Base-by-base conservation (phyloP, 2,329 filamentous ascomycete species). In the Fusarium sp. region DNA sequence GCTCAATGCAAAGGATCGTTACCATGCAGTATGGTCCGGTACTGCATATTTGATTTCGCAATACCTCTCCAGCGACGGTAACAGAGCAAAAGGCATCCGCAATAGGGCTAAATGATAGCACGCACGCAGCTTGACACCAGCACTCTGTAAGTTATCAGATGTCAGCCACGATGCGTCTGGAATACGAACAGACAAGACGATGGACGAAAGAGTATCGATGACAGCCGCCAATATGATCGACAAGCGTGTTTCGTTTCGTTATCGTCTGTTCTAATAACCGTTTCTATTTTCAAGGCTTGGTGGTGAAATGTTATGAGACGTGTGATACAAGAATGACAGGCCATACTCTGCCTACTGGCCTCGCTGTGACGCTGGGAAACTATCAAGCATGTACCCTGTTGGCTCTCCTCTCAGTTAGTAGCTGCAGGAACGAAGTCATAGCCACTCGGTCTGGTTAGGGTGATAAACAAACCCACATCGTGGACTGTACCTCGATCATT, bases 341-440 rank as follows among this genome's bases (percentile, higher is more conserved):
- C 65, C 51, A 57, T 48, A 61, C 61, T 55, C 58, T 52, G 46
- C 55, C 46, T 55, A 62, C 66, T 72, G 63, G 63, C 69, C 55
- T 62, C 65, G 44, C 46, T 28, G 43, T 48, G 28, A 56, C 65
- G 54, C 42, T 55, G 14, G 46, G 39, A 53, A 51, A 60, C 54
- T 50, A 65, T 52, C 61, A 64, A 66, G 58, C 51, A 57, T 55
- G 49, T 62, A 65, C 58, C 60, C 34, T 58, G 61, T 72, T 65
- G 65, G 65, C 51, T 64, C 63, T 54, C 41, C 44, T 70, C 49
- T 58, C 62, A 50, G 61, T 65, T 58, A 65, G 70, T 66, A 53
- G 51, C 45, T 75, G 73, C 73, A 75, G 73, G 73, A 75, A 75
- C 73, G 52, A 74, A 72, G 71, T 59, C 60, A 54, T 63, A 70